Evolutionary conservation across 768 basidiomycete genomes (phyloP), one percentile per base, ranked within the genome.

Genomic region (Termitomyces heimii): DNA sequence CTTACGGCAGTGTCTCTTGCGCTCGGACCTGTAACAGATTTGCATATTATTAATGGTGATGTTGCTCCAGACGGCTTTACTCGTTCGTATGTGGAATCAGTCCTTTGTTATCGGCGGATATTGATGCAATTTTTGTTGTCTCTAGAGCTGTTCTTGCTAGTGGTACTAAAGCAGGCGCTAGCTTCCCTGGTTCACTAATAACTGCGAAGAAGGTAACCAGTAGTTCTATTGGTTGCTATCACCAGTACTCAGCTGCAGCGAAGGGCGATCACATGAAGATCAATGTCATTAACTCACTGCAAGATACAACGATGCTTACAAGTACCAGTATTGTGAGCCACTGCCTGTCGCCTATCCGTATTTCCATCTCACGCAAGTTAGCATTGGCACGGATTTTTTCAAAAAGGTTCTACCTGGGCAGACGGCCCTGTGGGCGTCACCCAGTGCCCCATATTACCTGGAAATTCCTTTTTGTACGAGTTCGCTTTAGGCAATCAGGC

Each of bases 361-460:
- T 45, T 35, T 13, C 18, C 22, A 37, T 22, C 45, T 46, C 12
- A 45, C 22, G 22, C 10, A 7, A 40, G 31, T 55, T 26, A 55
- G 54, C 54, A 55, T 28, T 55, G 54, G 54, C 54, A 55, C n/a
- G 54, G 54, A 34, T 35, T 55, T 26, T 46, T 55, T 8, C 54
- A 55, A 20, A 46, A 29, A 28, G 44, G 45, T 26, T 55, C 54
- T 5, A 28, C 22, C 24, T 55, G 43, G 43, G 54, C 54, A 16
- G 54, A 55, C 28, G 54, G 54, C 0, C 45, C 54, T 5, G 54
- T 34, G 6, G 45, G 54, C 2, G 54, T 55, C 1, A 55, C 34
- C 24, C 54, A 55, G n/a, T 55, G 54, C 26, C 54, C 54, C n/a
- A 55, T 55, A n/a, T 14, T 55, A 9, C 4, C 54, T 2, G 54